phyloP scores from a whole-genome alignment of 257 asterid genomes.

The Solanum acaule region DNA sequence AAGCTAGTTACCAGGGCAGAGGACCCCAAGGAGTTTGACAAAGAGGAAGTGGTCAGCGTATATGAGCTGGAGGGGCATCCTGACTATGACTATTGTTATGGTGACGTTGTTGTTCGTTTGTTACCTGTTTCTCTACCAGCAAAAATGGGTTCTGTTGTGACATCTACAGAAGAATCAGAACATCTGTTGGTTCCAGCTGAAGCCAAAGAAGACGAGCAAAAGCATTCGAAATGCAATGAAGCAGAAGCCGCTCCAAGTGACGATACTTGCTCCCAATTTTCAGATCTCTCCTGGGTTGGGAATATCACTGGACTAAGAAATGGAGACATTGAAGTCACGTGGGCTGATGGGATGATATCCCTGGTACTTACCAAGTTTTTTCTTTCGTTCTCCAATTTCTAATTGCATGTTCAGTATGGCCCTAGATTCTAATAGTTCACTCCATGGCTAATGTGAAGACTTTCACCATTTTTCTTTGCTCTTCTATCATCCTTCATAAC shows the following conservation, averaged over 20 bases:
- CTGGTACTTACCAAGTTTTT: constrained; percentile 27
- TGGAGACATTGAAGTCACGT: constrained; percentile 93
- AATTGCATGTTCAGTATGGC: background rate
- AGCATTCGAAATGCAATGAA: constrained; percentile 15
- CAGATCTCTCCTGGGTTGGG: constrained; percentile 96
- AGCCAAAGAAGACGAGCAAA: constrained; percentile 17
- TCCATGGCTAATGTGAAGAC: background rate
- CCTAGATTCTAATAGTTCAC: background rate
- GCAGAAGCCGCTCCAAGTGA: constrained; percentile 22
- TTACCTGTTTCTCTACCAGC: constrained; percentile 58
- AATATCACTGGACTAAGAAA: constrained; percentile 77
- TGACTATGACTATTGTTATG: constrained; percentile 94
- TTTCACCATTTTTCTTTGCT: background rate
- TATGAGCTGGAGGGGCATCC: constrained; percentile 99
- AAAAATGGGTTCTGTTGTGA: constrained; percentile 17
- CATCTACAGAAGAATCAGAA: constrained; percentile 18
- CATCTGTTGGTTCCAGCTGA: constrained; percentile 24
- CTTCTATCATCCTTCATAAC: background rate
- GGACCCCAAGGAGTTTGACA: constrained; percentile 81
- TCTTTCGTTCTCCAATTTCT: background rate
- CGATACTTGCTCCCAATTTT: constrained; percentile 38
- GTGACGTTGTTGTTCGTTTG: constrained; percentile 92
- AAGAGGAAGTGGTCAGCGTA: constrained; percentile 89
- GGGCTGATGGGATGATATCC: constrained; percentile 99
- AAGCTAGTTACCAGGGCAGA: constrained; percentile 77